Evolutionary conservation across 164 flowering plant species (phyloP).

Genomic region (Annona cherimola): DNA sequence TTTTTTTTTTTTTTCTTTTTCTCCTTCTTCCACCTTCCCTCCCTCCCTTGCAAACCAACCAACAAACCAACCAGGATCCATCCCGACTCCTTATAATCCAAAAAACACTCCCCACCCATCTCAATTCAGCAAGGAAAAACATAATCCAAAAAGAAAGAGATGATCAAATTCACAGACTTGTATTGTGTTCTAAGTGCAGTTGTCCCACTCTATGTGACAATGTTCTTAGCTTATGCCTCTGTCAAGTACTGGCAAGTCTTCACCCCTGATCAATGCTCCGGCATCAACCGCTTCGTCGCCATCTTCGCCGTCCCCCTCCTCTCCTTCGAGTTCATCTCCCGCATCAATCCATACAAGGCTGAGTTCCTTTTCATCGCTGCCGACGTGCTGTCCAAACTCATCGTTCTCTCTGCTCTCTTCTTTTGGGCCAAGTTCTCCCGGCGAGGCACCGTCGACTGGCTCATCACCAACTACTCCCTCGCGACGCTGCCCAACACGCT

Average conservation of each 20-base stretch:
- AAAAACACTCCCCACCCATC: too few species aligned
- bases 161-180: constrained; percentile 29
- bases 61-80: background rate
- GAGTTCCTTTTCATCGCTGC: constrained; percentile 32
- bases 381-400: constrained; percentile 22
- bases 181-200: constrained; percentile 32
- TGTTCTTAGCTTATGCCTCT: constrained; percentile 35
- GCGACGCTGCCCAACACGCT: constrained; percentile 39
- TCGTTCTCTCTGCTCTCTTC: constrained; percentile 16
- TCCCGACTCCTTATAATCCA: background rate
- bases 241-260: constrained; percentile 34
- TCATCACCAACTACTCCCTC: constrained; percentile 36
- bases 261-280: constrained; percentile 36
- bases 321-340: constrained; percentile 34
- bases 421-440: constrained; percentile 27
- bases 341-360: constrained; percentile 32
- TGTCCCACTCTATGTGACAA: constrained; percentile 36
- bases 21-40: background rate
- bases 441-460: constrained; percentile 31
- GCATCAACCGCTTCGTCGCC: constrained; percentile 38
- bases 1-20: background rate
- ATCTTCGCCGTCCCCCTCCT: constrained; percentile 35
- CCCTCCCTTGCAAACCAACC: background rate
- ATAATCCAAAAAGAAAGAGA: constrained; percentile 2
- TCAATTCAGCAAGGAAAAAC: background rate